phyloP scores from a whole-genome alignment of 164 flowering plant species.

The Brasenia schreberi region DNA sequence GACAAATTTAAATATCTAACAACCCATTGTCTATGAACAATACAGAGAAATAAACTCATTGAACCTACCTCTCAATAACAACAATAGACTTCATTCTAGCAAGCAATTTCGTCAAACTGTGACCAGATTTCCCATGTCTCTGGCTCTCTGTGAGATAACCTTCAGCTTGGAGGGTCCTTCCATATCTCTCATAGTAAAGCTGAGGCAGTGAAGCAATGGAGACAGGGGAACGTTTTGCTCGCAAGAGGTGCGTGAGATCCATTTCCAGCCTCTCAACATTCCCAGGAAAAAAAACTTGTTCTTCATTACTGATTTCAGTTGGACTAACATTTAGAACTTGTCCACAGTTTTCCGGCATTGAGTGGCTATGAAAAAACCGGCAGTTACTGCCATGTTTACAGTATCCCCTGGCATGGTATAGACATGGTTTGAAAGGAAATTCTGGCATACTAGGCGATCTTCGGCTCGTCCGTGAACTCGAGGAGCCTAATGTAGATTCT shows the following conservation, averaged over 20 bases:
- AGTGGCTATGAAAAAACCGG: conserved; percentile 53
- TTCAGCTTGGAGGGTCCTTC: conserved; percentile 64
- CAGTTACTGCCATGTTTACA: conserved; percentile 81
- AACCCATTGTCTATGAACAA: neutral
- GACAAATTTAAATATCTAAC: neutral
- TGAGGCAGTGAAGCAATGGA: conserved; percentile 82
- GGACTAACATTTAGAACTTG: conserved; percentile 20
- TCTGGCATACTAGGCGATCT: conserved; percentile 22
- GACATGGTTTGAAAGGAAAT: conserved; percentile 48
- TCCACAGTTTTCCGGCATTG: conserved; percentile 25
- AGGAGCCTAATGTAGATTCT: conserved; percentile 22
- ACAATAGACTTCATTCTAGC: conserved; percentile 45
- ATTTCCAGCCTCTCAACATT: conserved; percentile 63
- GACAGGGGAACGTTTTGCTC: conserved; percentile 50
- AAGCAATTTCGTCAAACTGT: conserved; percentile 75
- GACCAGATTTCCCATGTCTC: conserved; percentile 83
- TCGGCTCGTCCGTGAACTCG: conserved; percentile 20
- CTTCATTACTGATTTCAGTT: conserved; percentile 29
- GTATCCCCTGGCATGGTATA: conserved; percentile 59
- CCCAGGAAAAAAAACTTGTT: conserved; percentile 38
- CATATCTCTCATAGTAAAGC: conserved; percentile 67
- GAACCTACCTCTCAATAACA: neutral
- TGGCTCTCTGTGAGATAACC: conserved; percentile 94
- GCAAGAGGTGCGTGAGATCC: conserved; percentile 65
- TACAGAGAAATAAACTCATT: neutral